phyloP scores from a whole-genome alignment of 2,329 filamentous ascomycete genomes.

The Penicillium concentricum region DNA sequence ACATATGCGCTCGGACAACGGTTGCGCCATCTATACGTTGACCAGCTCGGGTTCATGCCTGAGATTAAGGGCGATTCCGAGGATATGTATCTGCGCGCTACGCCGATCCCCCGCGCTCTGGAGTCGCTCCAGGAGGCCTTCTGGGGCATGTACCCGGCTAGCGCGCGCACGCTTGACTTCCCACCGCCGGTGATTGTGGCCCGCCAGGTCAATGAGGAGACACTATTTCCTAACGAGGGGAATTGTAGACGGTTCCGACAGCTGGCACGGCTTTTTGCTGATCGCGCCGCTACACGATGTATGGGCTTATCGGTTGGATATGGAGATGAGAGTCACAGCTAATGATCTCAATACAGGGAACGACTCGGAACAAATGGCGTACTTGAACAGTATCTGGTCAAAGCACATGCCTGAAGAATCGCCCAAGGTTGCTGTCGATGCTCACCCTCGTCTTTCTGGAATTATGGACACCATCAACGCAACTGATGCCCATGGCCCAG shows the following conservation, averaged over 20 bases:
- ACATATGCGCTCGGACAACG: constrained; percentile 68
- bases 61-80: constrained; percentile 54
- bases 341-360: constrained; percentile 52
- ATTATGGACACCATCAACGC: constrained; percentile 95
- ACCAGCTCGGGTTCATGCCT: constrained; percentile 72
- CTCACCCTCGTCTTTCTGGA: constrained; percentile 77
- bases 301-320: constrained; percentile 14
- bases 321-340: not conserved
- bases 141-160: constrained; percentile 68
- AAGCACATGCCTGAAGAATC: constrained; percentile 79
- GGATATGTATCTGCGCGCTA: constrained; percentile 70
- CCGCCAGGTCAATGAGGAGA: constrained; percentile 68
- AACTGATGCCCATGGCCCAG: constrained; percentile 77
- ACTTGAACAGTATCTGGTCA: constrained; percentile 72
- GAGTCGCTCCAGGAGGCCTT: constrained; percentile 77
- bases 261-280: constrained; percentile 68
- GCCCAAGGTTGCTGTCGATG: constrained; percentile 74
- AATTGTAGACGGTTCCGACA: constrained; percentile 71
- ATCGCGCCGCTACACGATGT: constrained; percentile 68
- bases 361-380: constrained; percentile 73
- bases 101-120: constrained; percentile 71
- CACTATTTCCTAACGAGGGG: constrained; percentile 74
- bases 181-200: constrained; percentile 65
- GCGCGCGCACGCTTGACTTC: constrained; percentile 52
- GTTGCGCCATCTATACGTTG: constrained; percentile 69